Base-by-base conservation (phyloP, 2,329 filamentous ascomycete genomes). In the Exophiala viscosa region DNA sequence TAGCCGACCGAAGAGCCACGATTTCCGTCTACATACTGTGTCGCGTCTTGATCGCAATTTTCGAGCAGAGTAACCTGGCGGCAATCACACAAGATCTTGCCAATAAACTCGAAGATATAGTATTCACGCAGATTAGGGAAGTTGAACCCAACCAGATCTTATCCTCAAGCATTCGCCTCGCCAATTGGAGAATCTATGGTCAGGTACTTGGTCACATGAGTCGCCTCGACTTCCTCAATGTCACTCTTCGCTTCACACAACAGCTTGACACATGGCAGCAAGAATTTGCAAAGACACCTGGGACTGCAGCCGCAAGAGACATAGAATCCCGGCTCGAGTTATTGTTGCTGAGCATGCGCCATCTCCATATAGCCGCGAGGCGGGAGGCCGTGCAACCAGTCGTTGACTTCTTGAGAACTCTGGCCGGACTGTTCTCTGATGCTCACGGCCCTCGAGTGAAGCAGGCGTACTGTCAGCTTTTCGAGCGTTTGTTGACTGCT, bases 21-120 rank as follows among this genome's bases (percentile, higher is more conserved):
- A 88, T 96, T 3, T 96, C 95, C 1, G 96, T 96, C 45, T 99
- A 96, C 66, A 88, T 99, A 15, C 81, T 99, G 2, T 99, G 93
- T 66, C 84, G 93, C 28, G 92, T 97, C 6, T 76, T 99, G 45
- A 87, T 96, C 50, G 90, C 97, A 68, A 91, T 99, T 44, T 93
- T 97, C 67, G 85, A 86, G 35, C 90, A 97, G 69, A 96, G 90
- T 64, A 91, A 81, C 23, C 74, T 97, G 40, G 79, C 84, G 32
- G 87, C 84, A 15, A 89, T 99, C 60, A 95, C 88, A 5, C 77
- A 84, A 1, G 92, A 96, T 62, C 95, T 96, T 83, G 91, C 95
- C 55, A 89, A 93, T 57, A 92, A 95, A 61, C 77, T 99, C 3
- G 92, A 97, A 67, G 89, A 86, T 58, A 95, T 99, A 55, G 96